Evolutionary conservation across 2,329 filamentous ascomycete species (phyloP).

Genomic region (Aureobasidium zeae): DNA sequence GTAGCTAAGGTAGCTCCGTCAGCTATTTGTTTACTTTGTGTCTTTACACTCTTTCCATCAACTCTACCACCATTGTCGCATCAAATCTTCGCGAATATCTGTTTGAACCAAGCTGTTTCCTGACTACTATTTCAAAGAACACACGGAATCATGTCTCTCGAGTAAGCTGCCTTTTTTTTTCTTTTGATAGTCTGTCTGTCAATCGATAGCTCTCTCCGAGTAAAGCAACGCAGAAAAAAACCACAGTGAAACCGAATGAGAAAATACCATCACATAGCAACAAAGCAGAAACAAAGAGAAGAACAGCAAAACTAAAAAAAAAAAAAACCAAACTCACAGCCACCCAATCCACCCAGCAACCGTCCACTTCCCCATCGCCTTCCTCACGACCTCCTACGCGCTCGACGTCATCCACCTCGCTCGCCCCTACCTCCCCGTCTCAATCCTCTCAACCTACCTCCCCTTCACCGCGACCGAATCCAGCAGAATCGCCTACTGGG

Average conservation of each 20-base stretch:
- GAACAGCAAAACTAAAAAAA: not conserved
- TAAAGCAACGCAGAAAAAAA: too few species aligned
- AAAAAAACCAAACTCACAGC: conserved; percentile 19
- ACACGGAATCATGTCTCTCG: conserved; percentile 13
- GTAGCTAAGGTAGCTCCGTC: not conserved
- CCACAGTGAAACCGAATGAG: not conserved
- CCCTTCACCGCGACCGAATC: conserved; percentile 30
- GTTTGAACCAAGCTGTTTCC: not conserved
- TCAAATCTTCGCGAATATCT: not conserved
- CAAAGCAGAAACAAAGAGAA: not conserved
- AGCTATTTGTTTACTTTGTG: conserved; percentile 10
- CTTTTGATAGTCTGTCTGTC: too few species aligned
- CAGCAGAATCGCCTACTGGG: conserved; percentile 36
- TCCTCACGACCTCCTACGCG: conserved; percentile 34
- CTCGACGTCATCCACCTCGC: conserved; percentile 35
- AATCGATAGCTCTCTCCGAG: conserved; percentile 8
- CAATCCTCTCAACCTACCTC: conserved; percentile 25
- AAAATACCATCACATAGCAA: not conserved
- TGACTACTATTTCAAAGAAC: not conserved
- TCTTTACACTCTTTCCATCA: too few species aligned
- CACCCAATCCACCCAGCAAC: conserved; percentile 34
- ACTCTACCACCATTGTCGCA: too few species aligned
- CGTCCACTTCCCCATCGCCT: conserved; percentile 41
- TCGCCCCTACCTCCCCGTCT: conserved; percentile 26
- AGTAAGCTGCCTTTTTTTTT: not conserved